phyloP scores from a whole-genome alignment of 2,329 filamentous ascomycete species.

The Ophiocordyceps camponoti-leonardi region DNA sequence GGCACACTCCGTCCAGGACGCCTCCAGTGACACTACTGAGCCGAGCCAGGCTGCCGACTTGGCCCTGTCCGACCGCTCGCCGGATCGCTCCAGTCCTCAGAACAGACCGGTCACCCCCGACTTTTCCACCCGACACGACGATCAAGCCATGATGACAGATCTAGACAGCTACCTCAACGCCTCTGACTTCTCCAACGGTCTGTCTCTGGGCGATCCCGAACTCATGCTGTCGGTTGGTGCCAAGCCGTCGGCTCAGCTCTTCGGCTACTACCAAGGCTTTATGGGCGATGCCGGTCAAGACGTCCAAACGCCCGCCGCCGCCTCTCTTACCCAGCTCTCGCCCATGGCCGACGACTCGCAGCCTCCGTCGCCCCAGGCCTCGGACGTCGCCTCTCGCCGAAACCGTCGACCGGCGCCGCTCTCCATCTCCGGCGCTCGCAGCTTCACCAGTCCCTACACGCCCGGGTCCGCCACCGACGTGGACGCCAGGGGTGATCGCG shows the following conservation, averaged over 20 bases:
- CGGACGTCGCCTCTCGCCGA: constrained; percentile 37
- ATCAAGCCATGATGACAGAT: neutral
- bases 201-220: constrained; percentile 2
- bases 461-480: constrained; percentile 32
- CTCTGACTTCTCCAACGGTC: constrained; percentile 1
- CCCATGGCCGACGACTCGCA: constrained; percentile 6
- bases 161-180: constrained; percentile 5
- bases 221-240: constrained; percentile 2
- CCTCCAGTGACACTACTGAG: constrained; percentile 10
- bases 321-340: constrained; percentile 1
- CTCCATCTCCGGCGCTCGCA: constrained; percentile 26
- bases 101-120: neutral
- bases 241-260: constrained; percentile 3
- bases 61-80: constrained; percentile 4
- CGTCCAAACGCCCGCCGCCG: neutral
- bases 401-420: constrained; percentile 27
- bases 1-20: constrained; percentile 5
- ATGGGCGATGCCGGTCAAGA: neutral
- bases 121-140: constrained; percentile 1
- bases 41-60: constrained; percentile 10
- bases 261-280: constrained; percentile 2
- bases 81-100: constrained; percentile 3
- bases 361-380: constrained; percentile 30
- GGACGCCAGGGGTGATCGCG: constrained; percentile 23
- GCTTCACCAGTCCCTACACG: constrained; percentile 18